These are phyloP conservation scores for Pseudopyrenochaeta lycopersici DNA, from an alignment of 2,329 filamentous ascomycete species.

Conservation along the genomic window DNA sequence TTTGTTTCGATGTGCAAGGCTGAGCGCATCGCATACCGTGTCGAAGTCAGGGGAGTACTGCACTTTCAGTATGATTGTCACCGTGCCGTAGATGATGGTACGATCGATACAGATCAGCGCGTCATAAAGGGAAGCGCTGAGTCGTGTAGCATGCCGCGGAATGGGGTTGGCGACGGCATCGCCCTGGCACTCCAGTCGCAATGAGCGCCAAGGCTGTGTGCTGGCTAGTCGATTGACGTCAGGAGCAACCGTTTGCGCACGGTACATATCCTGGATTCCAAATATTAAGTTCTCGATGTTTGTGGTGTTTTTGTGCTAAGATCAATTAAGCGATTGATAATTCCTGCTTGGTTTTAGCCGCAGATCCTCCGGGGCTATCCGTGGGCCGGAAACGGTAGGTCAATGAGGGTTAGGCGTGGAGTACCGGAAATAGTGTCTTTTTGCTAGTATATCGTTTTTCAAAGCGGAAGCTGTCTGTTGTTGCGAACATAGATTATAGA, in stretches of 20 bases:
- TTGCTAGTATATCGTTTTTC: too few relatives aligned
- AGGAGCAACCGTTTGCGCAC: neutral
- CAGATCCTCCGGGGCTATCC: neutral
- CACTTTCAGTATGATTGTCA: slow-evolving; percentile 24
- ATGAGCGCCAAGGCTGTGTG: neutral
- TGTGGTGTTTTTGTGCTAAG: neutral
- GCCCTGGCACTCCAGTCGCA: neutral
- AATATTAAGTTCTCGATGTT: neutral
- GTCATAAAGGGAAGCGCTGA: slow-evolving; percentile 27
- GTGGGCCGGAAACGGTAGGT: too few relatives aligned
- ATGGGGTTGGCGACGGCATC: neutral
- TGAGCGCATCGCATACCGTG: slow-evolving; percentile 13
- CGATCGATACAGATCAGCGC: slow-evolving; percentile 17
- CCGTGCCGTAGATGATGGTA: slow-evolving; percentile 10
- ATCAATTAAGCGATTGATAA: neutral
- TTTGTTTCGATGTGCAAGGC: slow-evolving; percentile 14
- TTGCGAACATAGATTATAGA: too few relatives aligned
- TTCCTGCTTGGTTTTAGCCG: neutral
- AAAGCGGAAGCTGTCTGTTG: too few relatives aligned
- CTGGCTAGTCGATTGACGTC: neutral
- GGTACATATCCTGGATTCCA: neutral
- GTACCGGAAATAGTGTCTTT: too few relatives aligned
- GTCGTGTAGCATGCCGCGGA: slow-evolving; percentile 20
- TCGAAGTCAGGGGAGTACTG: slow-evolving; percentile 22
- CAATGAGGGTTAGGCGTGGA: too few relatives aligned